Base-by-base conservation (phyloP, 169 alveolate genomes). In the Sarcocystis neurona region DNA sequence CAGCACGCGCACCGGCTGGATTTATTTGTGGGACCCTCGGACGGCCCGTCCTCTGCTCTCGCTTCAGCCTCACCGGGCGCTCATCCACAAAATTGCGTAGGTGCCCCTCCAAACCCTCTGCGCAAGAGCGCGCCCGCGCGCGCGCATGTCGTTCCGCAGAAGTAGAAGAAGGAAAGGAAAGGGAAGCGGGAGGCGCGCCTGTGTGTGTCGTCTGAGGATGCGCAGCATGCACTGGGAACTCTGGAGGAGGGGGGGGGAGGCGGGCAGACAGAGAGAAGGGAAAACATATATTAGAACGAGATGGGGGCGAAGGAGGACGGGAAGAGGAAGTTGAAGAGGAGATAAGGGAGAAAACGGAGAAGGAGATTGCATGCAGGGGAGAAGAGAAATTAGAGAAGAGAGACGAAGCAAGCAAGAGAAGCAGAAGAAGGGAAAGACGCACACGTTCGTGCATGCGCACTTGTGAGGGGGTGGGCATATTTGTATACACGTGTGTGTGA, bases 11-110 rank as follows among this genome's bases (percentile, higher is more conserved):
- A 94, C 95, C 50, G 92, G 95, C 84, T 94, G 95, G 79, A 89
- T 96, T n/a, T 94, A 96, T 44, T 89, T 96, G 18, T 96, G 98
- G 98, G 98, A 96, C 60, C 94, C 97, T 32, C 70, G 94, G 58
- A 92, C 94, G 23, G 91, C 93, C n/a, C 77, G 79, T 43, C 97
- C 96, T 37, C 94, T 95, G 34, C 94, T 96, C 30, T 92, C 97
- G 68, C 92, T 95, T 30, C 94, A 94, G 90, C 97, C 97, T 30
- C 98, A 96, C 91, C 94, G 94, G 66, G 95, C 96, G 34, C 90
- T 97, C 50, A 94, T 96, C 84, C 93, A 77, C 68, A 77, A 77
- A 47, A 46, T 77, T 39, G 70, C 47, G 85, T 77, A 77, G 10
- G 85, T 8, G 37, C 47, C 23, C n/a, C n/a, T 1, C 18, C 56